Conservation (phyloP, 2,329 filamentous ascomycete species). For the Colletotrichum sidae region DNA sequence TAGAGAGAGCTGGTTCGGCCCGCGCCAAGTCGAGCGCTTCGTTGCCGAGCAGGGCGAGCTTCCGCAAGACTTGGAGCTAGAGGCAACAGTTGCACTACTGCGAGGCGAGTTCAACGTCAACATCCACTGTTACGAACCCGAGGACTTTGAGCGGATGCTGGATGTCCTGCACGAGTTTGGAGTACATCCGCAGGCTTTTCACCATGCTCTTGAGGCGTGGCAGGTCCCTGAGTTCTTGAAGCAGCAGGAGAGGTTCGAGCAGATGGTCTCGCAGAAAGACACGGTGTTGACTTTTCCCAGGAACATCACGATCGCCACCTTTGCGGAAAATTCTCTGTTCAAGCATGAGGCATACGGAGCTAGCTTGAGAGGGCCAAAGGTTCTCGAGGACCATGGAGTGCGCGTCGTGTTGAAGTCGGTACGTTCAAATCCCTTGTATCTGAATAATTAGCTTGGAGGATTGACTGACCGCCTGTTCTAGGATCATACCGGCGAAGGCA, state of each 20-base stretch:
- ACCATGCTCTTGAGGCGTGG: slow-evolving; percentile 55
- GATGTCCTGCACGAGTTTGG: slow-evolving; percentile 55
- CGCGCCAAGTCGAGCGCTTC: neutral
- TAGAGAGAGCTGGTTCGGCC: neutral
- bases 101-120: slow-evolving; percentile 55
- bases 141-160: slow-evolving; percentile 57
- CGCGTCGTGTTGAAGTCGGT: slow-evolving; percentile 56
- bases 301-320: slow-evolving; percentile 56
- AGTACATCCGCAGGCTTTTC: slow-evolving; percentile 53
- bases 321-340: slow-evolving; percentile 53
- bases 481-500: slow-evolving; percentile 50
- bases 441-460: neutral
- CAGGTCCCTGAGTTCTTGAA: slow-evolving; percentile 53
- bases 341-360: slow-evolving; percentile 55
- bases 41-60: slow-evolving; percentile 25
- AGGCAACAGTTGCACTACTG: slow-evolving; percentile 52
- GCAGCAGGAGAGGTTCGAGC: slow-evolving; percentile 42
- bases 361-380: slow-evolving; percentile 52
- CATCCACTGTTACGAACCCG: slow-evolving; percentile 56
- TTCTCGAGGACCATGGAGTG: slow-evolving; percentile 52
- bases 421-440: neutral
- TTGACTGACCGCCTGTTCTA: neutral
- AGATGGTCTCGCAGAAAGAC: too few relatives aligned
- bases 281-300: neutral
- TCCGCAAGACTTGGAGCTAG: slow-evolving; percentile 52